Base-by-base conservation (phyloP, 192 early-diverging fungal species). In the Gorgonomyces haynaldii region DNA sequence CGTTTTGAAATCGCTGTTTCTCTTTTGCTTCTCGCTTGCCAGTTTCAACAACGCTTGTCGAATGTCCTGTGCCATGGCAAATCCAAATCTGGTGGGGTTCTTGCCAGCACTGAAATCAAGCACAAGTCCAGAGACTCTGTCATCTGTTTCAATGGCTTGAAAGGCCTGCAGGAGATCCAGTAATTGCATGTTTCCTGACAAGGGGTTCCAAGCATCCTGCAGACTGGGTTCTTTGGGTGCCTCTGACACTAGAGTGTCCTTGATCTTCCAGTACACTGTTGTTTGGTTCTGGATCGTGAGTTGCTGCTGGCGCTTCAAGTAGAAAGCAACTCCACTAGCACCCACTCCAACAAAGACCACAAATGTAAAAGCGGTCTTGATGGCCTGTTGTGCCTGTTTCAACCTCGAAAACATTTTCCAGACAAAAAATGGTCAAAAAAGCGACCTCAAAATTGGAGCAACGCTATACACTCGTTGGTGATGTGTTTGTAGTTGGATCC, bases 401-500 rank as follows among this genome's bases (percentile, higher is more conserved):
- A 34, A n/a, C n/a, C 9, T 34, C 32, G 32, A 34, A 34, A 34
- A 34, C 8, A n/a, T 34, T n/a, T 34, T 8, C 9, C 32, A 34
- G n/a, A 34, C 8, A 34, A 34, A 34, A 34, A 34, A 9, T n/a
- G 9, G 32, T 8, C 8, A 34, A 46, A 46, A 37, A 3, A 26
- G 0, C 4, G 20, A 22, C 44, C 17, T 35, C 23, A 13, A 24
- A 49, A 2, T 26, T 58, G 31, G 15, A 25, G 37, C 10, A 22
- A 7, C 56, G 21, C n/a, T 48, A 44, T 34, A 62, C 56, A 10
- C 45, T 50, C 4, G 58, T 64, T 6, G 84, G 84, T 15, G 53
- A 66, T 1, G 86, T 88, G 22, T 84, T 83, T 56, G 86, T 88
- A 37, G 81, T 89, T 58, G 92, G 92, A 21, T 82, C 73, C 22